Evolutionary conservation across 78 protist species (phyloP).

Genomic region (Dictyostelium discoideum): dicty_2.7 NC_007091.3:3837001-3837500

Average conservation of each 20-base stretch:
- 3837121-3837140: constrained; percentile 70
- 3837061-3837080: constrained; percentile 35
- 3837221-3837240: constrained; percentile 20
- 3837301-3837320: neutral
- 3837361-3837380: neutral
- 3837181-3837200: constrained; percentile 54
- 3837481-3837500: neutral
- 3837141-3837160: constrained; percentile 12
- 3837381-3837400: constrained; percentile 13
- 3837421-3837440: neutral
- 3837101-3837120: constrained; percentile 27
- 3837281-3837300: constrained; percentile 10
- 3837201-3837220: constrained; percentile 14
- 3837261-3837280: constrained; percentile 35
- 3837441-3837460: neutral
- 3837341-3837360: constrained; percentile 13
- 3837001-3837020: neutral
- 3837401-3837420: neutral
- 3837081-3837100: constrained; percentile 50
- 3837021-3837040: constrained; percentile 37
- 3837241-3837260: constrained; percentile 35
- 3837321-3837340: neutral
- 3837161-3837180: constrained; percentile 16
- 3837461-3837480: neutral
- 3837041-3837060: constrained; percentile 36